These are phyloP conservation scores for Umbelopsis vinacea DNA, from an alignment of 192 early-diverging fungal species.

Conservation along the genomic window DNA sequence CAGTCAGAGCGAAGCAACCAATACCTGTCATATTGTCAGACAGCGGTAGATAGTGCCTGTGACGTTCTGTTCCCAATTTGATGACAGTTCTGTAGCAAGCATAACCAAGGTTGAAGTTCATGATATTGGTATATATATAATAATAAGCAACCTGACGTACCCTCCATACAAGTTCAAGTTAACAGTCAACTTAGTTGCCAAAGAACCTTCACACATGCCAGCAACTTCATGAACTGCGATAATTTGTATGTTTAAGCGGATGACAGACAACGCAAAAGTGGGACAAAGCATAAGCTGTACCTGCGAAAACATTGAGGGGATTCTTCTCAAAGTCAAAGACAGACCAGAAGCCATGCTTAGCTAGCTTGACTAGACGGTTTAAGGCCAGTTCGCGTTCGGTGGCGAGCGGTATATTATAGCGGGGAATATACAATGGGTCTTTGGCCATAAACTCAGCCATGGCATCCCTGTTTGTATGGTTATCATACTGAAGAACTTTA, in stretches of 20 bases:
- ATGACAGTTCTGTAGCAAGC: slow-evolving; percentile 54
- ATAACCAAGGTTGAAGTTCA: slow-evolving; percentile 14
- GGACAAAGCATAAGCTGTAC: slow-evolving; percentile 10
- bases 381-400: slow-evolving; percentile 69
- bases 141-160: neutral
- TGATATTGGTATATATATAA: neutral
- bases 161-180: slow-evolving; percentile 72
- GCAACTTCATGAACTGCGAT: slow-evolving; percentile 67
- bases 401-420: slow-evolving; percentile 64
- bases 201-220: slow-evolving; percentile 73
- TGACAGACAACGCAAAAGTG: neutral
- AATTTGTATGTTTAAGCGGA: neutral
- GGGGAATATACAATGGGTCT: slow-evolving; percentile 62
- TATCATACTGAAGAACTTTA: slow-evolving; percentile 53
- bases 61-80: slow-evolving; percentile 75
- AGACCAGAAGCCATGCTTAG: slow-evolving; percentile 59
- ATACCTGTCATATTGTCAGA: slow-evolving; percentile 68
- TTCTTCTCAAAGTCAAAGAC: slow-evolving; percentile 74
- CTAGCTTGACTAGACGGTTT: slow-evolving; percentile 54
- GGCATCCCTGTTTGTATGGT: slow-evolving; percentile 56
- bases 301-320: slow-evolving; percentile 67
- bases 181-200: slow-evolving; percentile 74
- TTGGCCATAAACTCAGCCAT: slow-evolving; percentile 55
- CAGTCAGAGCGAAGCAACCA: slow-evolving; percentile 80
- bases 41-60: slow-evolving; percentile 63